Evolutionary conservation across 257 asterid genomes (phyloP), one percentile per base, ranked within the genome.

Genomic region (Primulina eburnea): DNA sequence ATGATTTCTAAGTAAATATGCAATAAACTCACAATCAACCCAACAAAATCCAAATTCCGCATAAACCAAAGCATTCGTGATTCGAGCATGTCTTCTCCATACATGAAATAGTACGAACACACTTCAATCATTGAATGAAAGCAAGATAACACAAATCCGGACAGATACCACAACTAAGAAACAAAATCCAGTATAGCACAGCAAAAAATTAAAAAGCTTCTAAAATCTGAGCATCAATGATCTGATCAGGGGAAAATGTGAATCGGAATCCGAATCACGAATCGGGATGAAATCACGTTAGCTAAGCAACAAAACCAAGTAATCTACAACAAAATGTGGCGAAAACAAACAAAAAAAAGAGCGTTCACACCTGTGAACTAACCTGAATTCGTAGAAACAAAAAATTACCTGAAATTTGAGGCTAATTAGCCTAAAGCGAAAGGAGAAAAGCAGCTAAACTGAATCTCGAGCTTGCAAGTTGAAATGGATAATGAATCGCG

Each of bases 311-410:
- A 35, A 37, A 35, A 34, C 2, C 56, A 64, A 17, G 18, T 52
- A 18, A 35, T 28, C 4, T 43, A 43, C n/a, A 11, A 12, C 20
- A 50, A 14, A 50, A 50, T 6, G 2, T 7, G 1, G 18, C 56
- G 8, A 17, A 32, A 62, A 16, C 0, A 17, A 7, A 21, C 0
- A 21, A 32, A 18, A 63, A 34, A 18, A 9, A n/a, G 2, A 0
- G 16, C 34, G 53, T n/a, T n/a, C n/a, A n/a, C 7, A 35, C 10
- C 43, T 35, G 43, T 28, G 68, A 74, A 62, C 70, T 72, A 65
- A 77, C 79, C 79, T 47, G 78, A 20, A 68, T 65, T 62, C 60
- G 11, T 64, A 61, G 18, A 37, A 37, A 8, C 43, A 26, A 12
- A 68, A 30, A n/a, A 2, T 26, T 17, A 9, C 58, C 69, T 14